A percentile compares a stretch with the other conserved stretches of the same genome.
Conservation (phyloP, 2,329 filamentous ascomycete genomes). For the Aureobasidium musti region DNA sequence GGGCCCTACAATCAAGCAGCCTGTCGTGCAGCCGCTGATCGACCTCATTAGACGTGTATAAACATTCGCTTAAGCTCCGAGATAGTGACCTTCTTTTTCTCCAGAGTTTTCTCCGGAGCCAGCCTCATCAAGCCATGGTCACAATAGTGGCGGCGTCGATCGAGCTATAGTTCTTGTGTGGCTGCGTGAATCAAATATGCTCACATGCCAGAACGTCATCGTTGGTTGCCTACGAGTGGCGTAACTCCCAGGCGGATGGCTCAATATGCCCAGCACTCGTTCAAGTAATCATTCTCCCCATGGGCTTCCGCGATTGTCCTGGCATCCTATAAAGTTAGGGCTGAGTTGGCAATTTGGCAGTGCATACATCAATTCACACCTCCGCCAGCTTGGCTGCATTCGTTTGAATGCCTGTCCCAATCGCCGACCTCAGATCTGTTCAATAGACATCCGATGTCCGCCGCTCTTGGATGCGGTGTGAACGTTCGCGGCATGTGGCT, state of each 20-base stretch:
- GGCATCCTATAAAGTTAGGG: not conserved
- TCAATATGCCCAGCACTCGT: conserved; percentile 3
- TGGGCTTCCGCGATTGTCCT: not conserved
- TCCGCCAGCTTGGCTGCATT: conserved; percentile 4
- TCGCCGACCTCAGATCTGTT: not conserved
- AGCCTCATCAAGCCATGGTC: not conserved
- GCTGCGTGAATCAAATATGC: not conserved
- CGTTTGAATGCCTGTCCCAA: not conserved
- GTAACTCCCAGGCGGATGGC: no score
- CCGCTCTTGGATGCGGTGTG: not conserved
- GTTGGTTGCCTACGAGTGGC: not conserved
- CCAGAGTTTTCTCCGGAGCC: not conserved
- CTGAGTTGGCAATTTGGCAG: not conserved
- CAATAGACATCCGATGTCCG: not conserved
- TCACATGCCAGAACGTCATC: not conserved
- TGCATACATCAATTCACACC: not conserved
- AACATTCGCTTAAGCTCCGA: no score
- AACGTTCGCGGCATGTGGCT: not conserved
- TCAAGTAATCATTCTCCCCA: not conserved
- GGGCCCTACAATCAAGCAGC: not conserved
- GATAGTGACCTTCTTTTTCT: no score
- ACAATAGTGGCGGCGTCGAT: not conserved
- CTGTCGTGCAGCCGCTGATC: not conserved
- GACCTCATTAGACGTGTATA: not conserved
- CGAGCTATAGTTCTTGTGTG: not conserved